A percentile compares a stretch with the other conserved stretches of the same genome.
Conservation (phyloP, 129 eudicot species). For the Cynara cardunculus region DNA sequence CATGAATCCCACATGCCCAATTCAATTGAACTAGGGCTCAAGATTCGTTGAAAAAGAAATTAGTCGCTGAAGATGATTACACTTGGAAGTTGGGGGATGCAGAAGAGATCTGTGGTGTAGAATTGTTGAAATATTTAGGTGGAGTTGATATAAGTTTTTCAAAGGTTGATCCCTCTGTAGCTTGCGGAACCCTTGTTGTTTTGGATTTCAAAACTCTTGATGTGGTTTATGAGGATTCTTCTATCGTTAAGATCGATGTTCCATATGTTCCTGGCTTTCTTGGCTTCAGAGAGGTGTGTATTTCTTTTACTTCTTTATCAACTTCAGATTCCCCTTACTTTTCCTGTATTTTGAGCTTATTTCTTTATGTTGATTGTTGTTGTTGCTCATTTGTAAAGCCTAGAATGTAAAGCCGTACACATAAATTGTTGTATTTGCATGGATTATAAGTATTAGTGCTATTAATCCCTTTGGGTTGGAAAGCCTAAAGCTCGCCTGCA, state of each 20-base stretch:
- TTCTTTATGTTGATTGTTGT: not conserved
- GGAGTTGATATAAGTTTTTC: slow-evolving; percentile 93
- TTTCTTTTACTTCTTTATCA: not conserved
- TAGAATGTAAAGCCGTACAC: not conserved
- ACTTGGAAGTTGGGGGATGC: slow-evolving; percentile 49
- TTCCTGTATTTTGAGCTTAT: not conserved
- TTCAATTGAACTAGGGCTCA: slow-evolving; percentile 52
- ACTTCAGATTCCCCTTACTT: not conserved
- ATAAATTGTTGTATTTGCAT: not conserved
- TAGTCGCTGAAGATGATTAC: slow-evolving; percentile 59
- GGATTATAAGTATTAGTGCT: not conserved
- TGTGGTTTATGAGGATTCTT: slow-evolving; percentile 66
- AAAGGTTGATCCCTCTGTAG: slow-evolving; percentile 60
- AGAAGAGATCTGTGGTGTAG: slow-evolving; percentile 26
- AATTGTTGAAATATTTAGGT: slow-evolving; percentile 63
- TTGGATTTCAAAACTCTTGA: slow-evolving; percentile 56
- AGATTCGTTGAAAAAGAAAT: slow-evolving; percentile 49
- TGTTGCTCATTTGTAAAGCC: not conserved
- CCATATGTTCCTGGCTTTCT: slow-evolving; percentile 93
- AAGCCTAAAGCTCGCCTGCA: not conserved
- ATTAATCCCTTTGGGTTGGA: not conserved
- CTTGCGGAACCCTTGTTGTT: slow-evolving; percentile 83
- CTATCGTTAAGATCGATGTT: slow-evolving; percentile 44
- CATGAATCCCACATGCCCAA: slow-evolving; percentile 1
- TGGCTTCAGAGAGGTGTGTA: slow-evolving; percentile 82